These are phyloP conservation scores for Phoma sp. DNA, from an alignment of 2,329 filamentous ascomycete species.

Conservation along the genomic window DNA sequence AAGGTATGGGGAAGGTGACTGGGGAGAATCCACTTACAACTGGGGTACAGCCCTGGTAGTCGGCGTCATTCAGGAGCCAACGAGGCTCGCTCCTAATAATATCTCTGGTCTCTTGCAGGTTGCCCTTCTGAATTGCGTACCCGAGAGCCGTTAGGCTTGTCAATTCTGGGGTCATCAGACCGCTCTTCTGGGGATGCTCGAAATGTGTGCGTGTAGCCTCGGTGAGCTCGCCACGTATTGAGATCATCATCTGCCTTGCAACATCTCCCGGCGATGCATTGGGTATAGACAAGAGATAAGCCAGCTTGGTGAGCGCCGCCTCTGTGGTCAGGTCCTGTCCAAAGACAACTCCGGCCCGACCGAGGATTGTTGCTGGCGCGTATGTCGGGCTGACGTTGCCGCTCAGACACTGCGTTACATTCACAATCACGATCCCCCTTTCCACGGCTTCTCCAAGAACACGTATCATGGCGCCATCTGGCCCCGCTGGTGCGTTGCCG, in stretches of 20 bases:
- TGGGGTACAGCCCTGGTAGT: conserved; percentile 82
- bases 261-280: conserved; percentile 71
- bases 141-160: conserved; percentile 78
- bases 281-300: conserved; percentile 78
- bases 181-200: conserved; percentile 72
- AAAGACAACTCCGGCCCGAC: conserved; percentile 84
- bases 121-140: conserved; percentile 78
- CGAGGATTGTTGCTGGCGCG: conserved; percentile 68
- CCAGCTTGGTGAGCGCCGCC: conserved; percentile 88
- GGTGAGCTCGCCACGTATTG: conserved; percentile 85
- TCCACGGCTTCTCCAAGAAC: conserved; percentile 80
- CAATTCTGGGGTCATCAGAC: conserved; percentile 60
- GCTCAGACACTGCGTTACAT: conserved; percentile 83
- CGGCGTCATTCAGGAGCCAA: conserved; percentile 74
- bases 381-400: conserved; percentile 53
- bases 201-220: conserved; percentile 77
- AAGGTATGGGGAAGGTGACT: conserved; percentile 33
- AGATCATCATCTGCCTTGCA: conserved; percentile 73
- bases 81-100: conserved; percentile 72
- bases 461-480: conserved; percentile 78
- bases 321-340: conserved; percentile 90
- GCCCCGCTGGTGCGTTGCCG: conserved; percentile 85
- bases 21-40: conserved; percentile 49
- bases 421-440: conserved; percentile 85
- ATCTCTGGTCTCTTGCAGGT: conserved; percentile 70